Conservation (phyloP, 2,329 filamentous ascomycete genomes). For the Periconia sp. region DNA sequence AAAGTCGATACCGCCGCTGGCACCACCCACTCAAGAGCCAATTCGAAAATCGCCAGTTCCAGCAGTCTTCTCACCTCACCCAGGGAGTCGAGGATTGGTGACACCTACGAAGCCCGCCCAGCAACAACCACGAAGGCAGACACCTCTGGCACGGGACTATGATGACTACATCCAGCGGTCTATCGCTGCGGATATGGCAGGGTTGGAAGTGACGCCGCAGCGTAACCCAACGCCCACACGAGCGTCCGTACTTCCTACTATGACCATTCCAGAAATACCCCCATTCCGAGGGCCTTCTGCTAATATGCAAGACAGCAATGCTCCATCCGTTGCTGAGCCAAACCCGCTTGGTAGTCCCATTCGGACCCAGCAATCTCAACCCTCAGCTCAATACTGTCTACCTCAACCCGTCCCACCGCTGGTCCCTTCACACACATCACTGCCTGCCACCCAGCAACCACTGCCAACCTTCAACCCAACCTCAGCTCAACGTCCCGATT, state of each 20-base stretch:
- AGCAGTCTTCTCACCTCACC: conserved; percentile 32
- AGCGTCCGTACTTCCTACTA: conserved; percentile 32
- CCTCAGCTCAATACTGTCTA: conserved; percentile 1
- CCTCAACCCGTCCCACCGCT: conserved; percentile 24
- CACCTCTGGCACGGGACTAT: conserved; percentile 38
- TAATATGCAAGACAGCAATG: conserved; percentile 11
- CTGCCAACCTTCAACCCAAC: conserved; percentile 20
- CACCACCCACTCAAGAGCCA: conserved; percentile 31
- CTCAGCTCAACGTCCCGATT: conserved; percentile 19
- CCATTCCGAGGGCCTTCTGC: conserved; percentile 31
- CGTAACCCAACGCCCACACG: conserved; percentile 36
- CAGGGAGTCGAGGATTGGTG: conserved; percentile 28
- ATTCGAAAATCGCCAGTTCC: conserved; percentile 35
- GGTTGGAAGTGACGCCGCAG: conserved; percentile 41
- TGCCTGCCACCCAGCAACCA: conserved; percentile 25
- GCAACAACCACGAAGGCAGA: conserved; percentile 34
- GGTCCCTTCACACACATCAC: conserved; percentile 23
- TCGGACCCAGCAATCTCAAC: conserved; percentile 13
- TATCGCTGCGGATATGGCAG: conserved; percentile 45
- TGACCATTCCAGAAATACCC: conserved; percentile 38
- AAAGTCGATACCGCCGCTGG: conserved; percentile 28
- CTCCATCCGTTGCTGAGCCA: conserved; percentile 21
- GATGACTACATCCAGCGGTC: conserved; percentile 53
- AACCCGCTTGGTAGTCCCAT: conserved; percentile 25
- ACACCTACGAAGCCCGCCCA: conserved; percentile 39